A percentile compares a stretch with the other conserved stretches of the same genome.
Conservation (phyloP, 169 alveolate genomes). For the Nephromyces sp. region DNA sequence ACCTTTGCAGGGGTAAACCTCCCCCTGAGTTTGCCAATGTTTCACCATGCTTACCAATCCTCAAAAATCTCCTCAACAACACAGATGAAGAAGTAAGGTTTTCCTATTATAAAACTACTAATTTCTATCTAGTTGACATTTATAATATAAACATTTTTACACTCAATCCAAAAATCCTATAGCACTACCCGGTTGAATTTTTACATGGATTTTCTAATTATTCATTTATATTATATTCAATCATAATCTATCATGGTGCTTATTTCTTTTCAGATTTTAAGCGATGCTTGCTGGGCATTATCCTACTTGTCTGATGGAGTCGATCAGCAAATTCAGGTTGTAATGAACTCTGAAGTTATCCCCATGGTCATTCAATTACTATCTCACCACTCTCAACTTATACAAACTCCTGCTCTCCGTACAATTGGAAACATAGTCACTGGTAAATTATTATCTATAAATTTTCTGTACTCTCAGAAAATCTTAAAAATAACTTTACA, state of each 20-base stretch:
- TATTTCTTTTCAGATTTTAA: slow-evolving; percentile 40
- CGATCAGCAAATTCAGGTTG: slow-evolving; percentile 43
- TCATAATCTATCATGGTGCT: no score
- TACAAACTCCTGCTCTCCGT: slow-evolving; percentile 89
- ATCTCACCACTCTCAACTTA: slow-evolving; percentile 66
- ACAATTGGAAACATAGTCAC: slow-evolving; percentile 86
- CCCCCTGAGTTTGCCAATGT: neutral
- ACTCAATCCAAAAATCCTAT: no score
- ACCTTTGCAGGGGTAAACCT: neutral
- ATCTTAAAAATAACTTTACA: neutral
- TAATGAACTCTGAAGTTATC: slow-evolving; percentile 60
- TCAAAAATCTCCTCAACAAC: no score
- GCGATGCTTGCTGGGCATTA: slow-evolving; percentile 87
- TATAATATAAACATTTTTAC: no score
- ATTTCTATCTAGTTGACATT: no score
- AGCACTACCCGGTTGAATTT: no score
- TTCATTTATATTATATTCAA: no score
- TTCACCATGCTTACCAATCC: neutral
- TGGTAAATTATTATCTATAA: slow-evolving; percentile 43
- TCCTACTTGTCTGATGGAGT: slow-evolving; percentile 81
- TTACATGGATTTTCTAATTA: no score
- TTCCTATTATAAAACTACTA: no score
- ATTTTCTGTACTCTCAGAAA: neutral
- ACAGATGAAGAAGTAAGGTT: no score
- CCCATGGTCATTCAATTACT: slow-evolving; percentile 80